Evolutionary conservation across 1,139 yeast species (phyloP), one percentile per base, ranked within the genome.

Genomic region (Protomyces arabidopsidicola): DNA sequence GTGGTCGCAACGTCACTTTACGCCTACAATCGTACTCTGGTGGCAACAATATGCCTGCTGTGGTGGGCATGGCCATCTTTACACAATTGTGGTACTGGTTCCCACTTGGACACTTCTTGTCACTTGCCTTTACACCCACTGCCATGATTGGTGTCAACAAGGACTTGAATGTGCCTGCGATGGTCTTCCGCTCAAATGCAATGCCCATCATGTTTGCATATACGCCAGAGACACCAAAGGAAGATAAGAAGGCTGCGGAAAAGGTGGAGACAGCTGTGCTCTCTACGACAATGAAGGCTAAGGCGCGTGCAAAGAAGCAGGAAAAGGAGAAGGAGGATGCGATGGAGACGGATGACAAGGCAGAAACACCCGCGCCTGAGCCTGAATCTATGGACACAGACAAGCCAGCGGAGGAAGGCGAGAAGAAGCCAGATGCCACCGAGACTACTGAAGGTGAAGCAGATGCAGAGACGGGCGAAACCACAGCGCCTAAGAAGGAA

Each of bases 51-150:
- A 85, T 87, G 75, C 88, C 88, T 73, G 95, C 97, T 0, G 86
- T 95, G 70, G 96, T 91, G 66, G 98, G 99, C 52, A 79, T 95
- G 71, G 85, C 95, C 0, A 83, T 93, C 67, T 95, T 93, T 74
- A 80, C 87, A 5, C 99, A 93, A 77, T 88, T 89, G 73, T 93
- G 99, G 99, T 90, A 90, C 77, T 93, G 98, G 98, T 95, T 87
- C 84, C 98, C 99, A 68, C 81, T 91, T 67, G 85, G 97, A 1
- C 98, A 93, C 77, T 95, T 93, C 78, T 79, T 93, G 71, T 87
- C 96, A 20, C 82, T 95, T 70, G 89, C 98, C 36, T 91, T 91
- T 75, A 84, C 95, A 5, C 97, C 98, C 61, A 95, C 98, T 1
- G 84, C 95, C 5, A 82, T 93, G 35, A 85, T 90, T 71, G 97